A percentile compares a stretch with the other conserved stretches of the same genome.
Evolutionary conservation across 2,329 filamentous ascomycete species (phyloP).

Genomic region (Achaetomium macrosporum): DNA sequence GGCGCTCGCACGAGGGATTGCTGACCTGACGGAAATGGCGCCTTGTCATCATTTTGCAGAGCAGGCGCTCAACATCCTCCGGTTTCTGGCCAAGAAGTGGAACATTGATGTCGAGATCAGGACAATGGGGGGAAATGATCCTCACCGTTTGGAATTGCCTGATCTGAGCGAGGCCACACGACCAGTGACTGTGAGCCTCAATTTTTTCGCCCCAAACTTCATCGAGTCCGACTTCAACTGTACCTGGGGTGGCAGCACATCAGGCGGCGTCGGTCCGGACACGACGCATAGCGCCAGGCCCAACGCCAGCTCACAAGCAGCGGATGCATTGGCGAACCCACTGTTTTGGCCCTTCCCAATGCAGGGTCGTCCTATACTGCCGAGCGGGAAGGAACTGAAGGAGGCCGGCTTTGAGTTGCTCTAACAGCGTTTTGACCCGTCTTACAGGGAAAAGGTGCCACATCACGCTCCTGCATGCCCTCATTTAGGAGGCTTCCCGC

Average conservation of each 20-base stretch:
- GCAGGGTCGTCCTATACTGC: constrained; percentile 51
- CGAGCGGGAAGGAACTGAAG: constrained; percentile 41
- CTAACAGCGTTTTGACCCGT: background rate
- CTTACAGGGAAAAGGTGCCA: too few relatives aligned
- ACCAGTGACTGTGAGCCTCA: constrained; percentile 47
- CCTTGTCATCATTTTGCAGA: constrained; percentile 56
- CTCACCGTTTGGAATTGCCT: background rate
- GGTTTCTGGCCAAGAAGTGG: constrained; percentile 54
- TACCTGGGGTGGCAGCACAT: constrained; percentile 35
- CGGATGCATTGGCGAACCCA: constrained; percentile 44
- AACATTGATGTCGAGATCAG: constrained; percentile 46
- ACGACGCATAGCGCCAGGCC: background rate
- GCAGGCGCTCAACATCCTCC: constrained; percentile 54
- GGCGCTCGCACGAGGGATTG: constrained; percentile 48
- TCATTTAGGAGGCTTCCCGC: too few relatives aligned
- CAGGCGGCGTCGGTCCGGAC: constrained; percentile 1
- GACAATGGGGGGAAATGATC: constrained; percentile 12
- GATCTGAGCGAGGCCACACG: constrained; percentile 22
- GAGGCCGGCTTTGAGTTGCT: constrained; percentile 45
- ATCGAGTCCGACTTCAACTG: constrained; percentile 43
- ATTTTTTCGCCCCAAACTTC: constrained; percentile 51
- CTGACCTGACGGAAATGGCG: constrained; percentile 55
- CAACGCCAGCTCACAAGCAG: constrained; percentile 19
- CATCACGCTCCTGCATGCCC: too few relatives aligned
- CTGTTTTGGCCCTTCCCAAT: constrained; percentile 57